phyloP scores from a whole-genome alignment of 805 yeast species.

The Pichia nanzhaoensis region DNA sequence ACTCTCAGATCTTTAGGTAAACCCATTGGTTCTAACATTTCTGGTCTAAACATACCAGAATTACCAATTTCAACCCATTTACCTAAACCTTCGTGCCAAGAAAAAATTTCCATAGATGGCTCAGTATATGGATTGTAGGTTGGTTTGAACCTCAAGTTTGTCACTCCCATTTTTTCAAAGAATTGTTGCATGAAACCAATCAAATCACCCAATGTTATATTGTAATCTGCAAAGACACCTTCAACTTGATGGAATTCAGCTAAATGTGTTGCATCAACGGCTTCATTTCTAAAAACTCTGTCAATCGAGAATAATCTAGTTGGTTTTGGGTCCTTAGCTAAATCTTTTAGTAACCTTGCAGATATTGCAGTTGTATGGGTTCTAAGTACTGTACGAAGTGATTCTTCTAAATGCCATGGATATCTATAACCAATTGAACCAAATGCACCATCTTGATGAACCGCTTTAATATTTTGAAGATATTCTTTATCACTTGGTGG shows the following conservation, averaged over 20 bases:
- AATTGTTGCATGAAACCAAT: conserved; percentile 98
- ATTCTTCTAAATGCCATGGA: conserved; percentile 92
- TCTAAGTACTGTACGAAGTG: conserved; percentile 86
- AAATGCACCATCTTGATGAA: conserved; percentile 83
- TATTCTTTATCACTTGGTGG: conserved; percentile 76
- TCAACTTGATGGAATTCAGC: conserved; percentile 99
- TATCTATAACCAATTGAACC: conserved; percentile 98
- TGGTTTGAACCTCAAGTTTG: conserved; percentile 92
- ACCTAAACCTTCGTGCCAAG: conserved; percentile 88
- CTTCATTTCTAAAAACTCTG: conserved; percentile 98
- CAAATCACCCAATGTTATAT: conserved; percentile 89
- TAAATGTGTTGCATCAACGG: conserved; percentile 98
- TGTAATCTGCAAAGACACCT: conserved; percentile 97
- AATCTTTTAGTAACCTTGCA: conserved; percentile 74
- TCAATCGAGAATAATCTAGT: conserved; percentile 91
- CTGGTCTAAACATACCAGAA: conserved; percentile 99
- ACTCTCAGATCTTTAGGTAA: conserved; percentile 91
- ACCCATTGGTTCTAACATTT: conserved; percentile 98
- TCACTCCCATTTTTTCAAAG: conserved; percentile 96
- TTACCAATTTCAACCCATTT: conserved; percentile 99
- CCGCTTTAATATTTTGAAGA: conserved; percentile 71
- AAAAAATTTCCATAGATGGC: conserved; percentile 95
- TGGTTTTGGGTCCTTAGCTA: conserved; percentile 86
- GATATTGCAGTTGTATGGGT: conserved; percentile 98
- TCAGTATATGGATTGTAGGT: conserved; percentile 99